These are phyloP conservation scores for Meyerozyma sp. DNA, from an alignment of 1,139 yeast species.

Conservation along the genomic window DNA sequence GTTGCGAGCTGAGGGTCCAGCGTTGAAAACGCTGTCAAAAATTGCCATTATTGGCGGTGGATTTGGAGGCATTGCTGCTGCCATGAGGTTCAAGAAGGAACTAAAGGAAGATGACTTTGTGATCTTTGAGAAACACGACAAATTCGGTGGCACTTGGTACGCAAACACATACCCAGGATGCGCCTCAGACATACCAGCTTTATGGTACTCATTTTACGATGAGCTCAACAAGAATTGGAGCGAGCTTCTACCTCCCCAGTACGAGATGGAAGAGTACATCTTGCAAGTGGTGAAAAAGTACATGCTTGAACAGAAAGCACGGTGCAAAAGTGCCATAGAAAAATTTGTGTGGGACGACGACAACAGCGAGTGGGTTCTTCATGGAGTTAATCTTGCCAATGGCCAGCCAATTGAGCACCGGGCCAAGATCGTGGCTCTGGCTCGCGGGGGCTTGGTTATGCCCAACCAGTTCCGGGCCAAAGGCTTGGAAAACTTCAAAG, in stretches of 20 bases:
- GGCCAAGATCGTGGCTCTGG: conserved; percentile 25
- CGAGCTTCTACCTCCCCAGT: conserved; percentile 42
- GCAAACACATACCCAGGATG: conserved; percentile 53
- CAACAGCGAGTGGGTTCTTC: conserved; percentile 31
- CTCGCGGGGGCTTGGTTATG: conserved; percentile 14
- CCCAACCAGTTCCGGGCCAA: conserved; percentile 7
- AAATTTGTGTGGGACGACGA: conserved; percentile 26
- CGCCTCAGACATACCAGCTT: conserved; percentile 47
- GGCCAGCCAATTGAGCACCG: conserved; percentile 23
- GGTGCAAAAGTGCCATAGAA: conserved; percentile 25
- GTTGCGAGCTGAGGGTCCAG: conserved; percentile 16
- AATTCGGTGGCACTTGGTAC: conserved; percentile 54
- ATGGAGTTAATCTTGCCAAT: conserved; percentile 26
- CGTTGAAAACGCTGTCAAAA: conserved; percentile 19
- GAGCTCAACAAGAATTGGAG: conserved; percentile 42
- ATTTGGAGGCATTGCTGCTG: conserved; percentile 38
- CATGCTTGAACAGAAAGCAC: conserved; percentile 23
- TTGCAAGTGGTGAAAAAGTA: conserved; percentile 33
- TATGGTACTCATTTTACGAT: conserved; percentile 41
- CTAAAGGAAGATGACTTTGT: conserved; percentile 29
- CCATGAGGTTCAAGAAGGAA: conserved; percentile 24
- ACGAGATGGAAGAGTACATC: conserved; percentile 44
- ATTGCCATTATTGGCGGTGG: conserved; percentile 46
- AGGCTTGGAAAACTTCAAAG: conserved; percentile 40
- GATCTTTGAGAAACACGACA: conserved; percentile 39